A percentile compares a stretch with the other conserved stretches of the same genome.
phyloP scores from a whole-genome alignment of 1,284 basidiomycete genomes.

The Phylloboletellus chloephorus region DNA sequence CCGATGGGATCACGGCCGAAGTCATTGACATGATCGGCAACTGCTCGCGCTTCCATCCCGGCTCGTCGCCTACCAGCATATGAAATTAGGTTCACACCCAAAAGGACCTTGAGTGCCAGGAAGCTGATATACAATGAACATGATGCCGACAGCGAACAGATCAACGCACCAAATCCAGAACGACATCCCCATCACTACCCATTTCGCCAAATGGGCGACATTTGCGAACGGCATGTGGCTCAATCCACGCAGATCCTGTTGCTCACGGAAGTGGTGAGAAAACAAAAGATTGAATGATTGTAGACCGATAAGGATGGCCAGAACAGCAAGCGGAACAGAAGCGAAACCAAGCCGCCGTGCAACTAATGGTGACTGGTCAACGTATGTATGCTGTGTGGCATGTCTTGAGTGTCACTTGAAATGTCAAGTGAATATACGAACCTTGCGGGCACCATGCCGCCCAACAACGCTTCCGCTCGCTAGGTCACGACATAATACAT shows the following conservation, averaged over 20 bases:
- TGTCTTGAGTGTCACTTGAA: constrained; percentile 8
- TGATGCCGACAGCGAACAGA: background rate
- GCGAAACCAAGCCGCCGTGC: constrained; percentile 93
- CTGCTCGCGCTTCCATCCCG: constrained; percentile 72
- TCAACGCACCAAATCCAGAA: constrained; percentile 75
- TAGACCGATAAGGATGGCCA: constrained; percentile 83
- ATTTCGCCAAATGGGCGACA: constrained; percentile 53
- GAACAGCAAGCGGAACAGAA: constrained; percentile 85
- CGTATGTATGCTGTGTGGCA: constrained; percentile 68
- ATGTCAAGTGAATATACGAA: constrained; percentile 27
- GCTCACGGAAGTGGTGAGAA: constrained; percentile 39
- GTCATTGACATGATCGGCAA: constrained; percentile 72
- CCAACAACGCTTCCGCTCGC: constrained; percentile 74
- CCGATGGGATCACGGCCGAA: constrained; percentile 84
- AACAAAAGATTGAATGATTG: constrained; percentile 73
- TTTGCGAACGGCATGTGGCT: constrained; percentile 40
- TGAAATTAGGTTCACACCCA: constrained; percentile 81
- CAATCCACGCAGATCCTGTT: constrained; percentile 19
- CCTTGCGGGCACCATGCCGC: constrained; percentile 65
- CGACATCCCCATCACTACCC: constrained; percentile 59
- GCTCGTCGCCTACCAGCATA: constrained; percentile 73
- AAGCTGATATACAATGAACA: constrained; percentile 43
- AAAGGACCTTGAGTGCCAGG: constrained; percentile 81
- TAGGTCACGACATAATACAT: constrained; percentile 93
- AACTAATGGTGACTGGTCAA: constrained; percentile 94